Evolutionary conservation across 1,284 basidiomycete genomes (phyloP).

Genomic region (Lignosus rhinocerotis): DNA sequence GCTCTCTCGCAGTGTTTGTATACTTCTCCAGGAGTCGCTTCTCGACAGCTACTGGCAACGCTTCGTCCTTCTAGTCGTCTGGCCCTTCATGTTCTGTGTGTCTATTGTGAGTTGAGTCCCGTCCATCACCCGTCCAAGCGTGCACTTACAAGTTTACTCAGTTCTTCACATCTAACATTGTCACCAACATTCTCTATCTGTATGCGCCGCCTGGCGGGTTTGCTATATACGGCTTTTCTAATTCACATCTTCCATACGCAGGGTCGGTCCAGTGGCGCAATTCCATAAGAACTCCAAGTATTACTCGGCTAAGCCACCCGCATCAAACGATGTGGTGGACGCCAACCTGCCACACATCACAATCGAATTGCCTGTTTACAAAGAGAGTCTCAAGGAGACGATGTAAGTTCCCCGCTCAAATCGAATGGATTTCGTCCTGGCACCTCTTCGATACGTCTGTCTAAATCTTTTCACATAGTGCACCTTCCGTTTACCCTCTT

Average conservation of each 20-base stretch:
- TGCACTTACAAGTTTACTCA: constrained; percentile 25
- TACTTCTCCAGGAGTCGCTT: constrained; percentile 64
- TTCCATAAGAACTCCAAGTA: constrained; percentile 74
- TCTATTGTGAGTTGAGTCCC: constrained; percentile 49
- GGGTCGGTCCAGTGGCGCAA: constrained; percentile 71
- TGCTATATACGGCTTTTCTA: constrained; percentile 10
- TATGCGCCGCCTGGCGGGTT: constrained; percentile 31
- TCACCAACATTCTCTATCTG: constrained; percentile 61
- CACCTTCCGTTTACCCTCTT: no score
- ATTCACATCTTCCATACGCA: neutral
- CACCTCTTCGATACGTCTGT: neutral
- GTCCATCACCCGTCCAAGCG: neutral
- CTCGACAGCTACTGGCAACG: constrained; percentile 66
- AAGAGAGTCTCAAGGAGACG: constrained; percentile 68
- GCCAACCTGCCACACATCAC: constrained; percentile 69
- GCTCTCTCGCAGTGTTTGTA: constrained; percentile 55
- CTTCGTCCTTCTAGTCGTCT: constrained; percentile 62
- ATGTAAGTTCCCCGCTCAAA: constrained; percentile 50
- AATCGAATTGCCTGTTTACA: constrained; percentile 81
- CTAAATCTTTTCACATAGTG: no score
- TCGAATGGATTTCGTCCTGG: neutral
- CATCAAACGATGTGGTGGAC: constrained; percentile 63
- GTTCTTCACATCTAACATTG: constrained; percentile 66
- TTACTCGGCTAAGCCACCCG: constrained; percentile 63
- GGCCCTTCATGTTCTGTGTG: constrained; percentile 73